phyloP scores from a whole-genome alignment of 495 filamentous ascomycete species.

The Penicillium canescens region DNA sequence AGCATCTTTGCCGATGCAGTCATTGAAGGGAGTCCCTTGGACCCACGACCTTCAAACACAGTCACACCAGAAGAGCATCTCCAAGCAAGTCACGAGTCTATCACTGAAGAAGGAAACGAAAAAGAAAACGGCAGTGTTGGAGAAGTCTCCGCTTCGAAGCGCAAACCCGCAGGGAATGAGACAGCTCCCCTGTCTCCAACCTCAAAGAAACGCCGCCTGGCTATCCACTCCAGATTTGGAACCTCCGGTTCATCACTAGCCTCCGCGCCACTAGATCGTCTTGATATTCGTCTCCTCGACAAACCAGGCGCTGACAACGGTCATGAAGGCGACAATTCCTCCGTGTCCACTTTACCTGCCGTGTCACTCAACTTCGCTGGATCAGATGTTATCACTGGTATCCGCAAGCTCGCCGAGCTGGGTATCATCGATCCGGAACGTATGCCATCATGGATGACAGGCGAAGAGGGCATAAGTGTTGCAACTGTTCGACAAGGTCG shows the following conservation, averaged over 20 bases:
- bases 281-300: constrained; percentile 39
- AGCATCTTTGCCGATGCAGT: constrained; percentile 70
- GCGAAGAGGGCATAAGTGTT: constrained; percentile 76
- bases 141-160: constrained; percentile 7
- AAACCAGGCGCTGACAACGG: constrained; percentile 14
- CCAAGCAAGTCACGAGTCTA: constrained; percentile 14
- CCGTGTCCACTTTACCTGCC: constrained; percentile 15
- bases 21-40: constrained; percentile 57
- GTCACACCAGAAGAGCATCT: constrained; percentile 44
- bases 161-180: constrained; percentile 17
- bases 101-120: constrained; percentile 22
- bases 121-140: constrained; percentile 14
- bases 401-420: constrained; percentile 71
- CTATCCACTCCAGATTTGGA: constrained; percentile 53
- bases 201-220: constrained; percentile 59
- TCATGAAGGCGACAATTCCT: constrained; percentile 15
- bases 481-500: constrained; percentile 65
- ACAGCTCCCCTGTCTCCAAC: constrained; percentile 56
- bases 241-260: constrained; percentile 30
- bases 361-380: constrained; percentile 70
- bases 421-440: constrained; percentile 70
- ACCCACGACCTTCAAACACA: constrained; percentile 44
- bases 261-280: constrained; percentile 28
- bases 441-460: constrained; percentile 92
- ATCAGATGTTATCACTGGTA: constrained; percentile 76